Evolutionary conservation across 2,329 filamentous ascomycete genomes (phyloP).

Genomic region (Bipolaris victoriae): DNA sequence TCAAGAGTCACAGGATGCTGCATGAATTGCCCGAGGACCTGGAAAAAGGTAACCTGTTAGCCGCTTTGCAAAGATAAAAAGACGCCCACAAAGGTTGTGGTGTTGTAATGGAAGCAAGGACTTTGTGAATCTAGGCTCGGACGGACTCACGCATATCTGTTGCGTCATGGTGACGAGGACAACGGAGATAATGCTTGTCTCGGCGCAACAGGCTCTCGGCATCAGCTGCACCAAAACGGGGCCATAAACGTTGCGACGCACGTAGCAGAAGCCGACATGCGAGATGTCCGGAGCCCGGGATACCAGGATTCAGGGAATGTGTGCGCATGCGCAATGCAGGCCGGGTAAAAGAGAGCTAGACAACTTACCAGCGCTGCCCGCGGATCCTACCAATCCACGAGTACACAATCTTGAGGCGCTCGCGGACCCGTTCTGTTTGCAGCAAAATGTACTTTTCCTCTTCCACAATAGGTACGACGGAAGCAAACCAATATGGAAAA

Average conservation of each 20-base stretch:
- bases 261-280: conserved; percentile 3
- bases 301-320: conserved; percentile 8
- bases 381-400: conserved; percentile 78
- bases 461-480: conserved; percentile 77
- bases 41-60: conserved; percentile 14
- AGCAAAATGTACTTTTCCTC: conserved; percentile 80
- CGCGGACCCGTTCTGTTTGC: conserved; percentile 74
- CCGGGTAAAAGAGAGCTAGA: conserved; percentile 1
- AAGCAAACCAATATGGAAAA: conserved; percentile 92
- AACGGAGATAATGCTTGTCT: conserved; percentile 9
- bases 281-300: conserved; percentile 1
- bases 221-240: conserved; percentile 10
- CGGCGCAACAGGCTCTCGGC: background rate
- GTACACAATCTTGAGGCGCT: conserved; percentile 82
- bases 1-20: conserved; percentile 45
- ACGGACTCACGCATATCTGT: conserved; percentile 9
- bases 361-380: conserved; percentile 70
- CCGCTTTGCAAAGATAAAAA: background rate
- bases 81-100: background rate
- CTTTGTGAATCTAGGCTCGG: conserved; percentile 1
- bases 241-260: conserved; percentile 17
- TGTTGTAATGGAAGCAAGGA: background rate
- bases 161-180: conserved; percentile 13
- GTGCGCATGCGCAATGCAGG: background rate
- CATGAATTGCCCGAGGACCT: conserved; percentile 44